Evolutionary conservation across 1,284 basidiomycete species (phyloP).

Genomic region (Trichosporon coremiiforme): DNA sequence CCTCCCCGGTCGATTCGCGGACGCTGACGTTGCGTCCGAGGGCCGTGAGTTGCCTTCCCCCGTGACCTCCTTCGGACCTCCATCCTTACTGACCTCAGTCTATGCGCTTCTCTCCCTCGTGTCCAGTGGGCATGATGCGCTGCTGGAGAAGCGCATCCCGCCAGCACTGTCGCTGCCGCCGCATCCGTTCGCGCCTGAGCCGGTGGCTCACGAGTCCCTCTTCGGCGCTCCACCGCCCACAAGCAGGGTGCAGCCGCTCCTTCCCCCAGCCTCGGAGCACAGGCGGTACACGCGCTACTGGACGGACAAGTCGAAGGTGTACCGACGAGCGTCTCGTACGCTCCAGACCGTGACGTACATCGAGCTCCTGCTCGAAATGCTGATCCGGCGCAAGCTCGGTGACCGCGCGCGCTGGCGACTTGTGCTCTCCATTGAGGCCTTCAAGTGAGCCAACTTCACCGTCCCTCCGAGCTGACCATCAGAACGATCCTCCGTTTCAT

Average conservation of each 20-base stretch:
- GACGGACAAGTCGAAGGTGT: slow-evolving; percentile 66
- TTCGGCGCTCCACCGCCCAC: slow-evolving; percentile 23
- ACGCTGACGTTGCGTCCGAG: slow-evolving; percentile 91
- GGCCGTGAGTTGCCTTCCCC: slow-evolving; percentile 66
- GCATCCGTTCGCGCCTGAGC: slow-evolving; percentile 60
- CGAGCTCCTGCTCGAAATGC: slow-evolving; percentile 84
- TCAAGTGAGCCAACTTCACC: slow-evolving; percentile 67
- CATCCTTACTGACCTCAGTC: slow-evolving; percentile 36
- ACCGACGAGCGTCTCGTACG: slow-evolving; percentile 72
- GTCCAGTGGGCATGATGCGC: slow-evolving; percentile 72
- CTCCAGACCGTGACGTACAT: slow-evolving; percentile 75
- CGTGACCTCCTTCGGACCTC: no score
- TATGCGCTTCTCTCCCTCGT: slow-evolving; percentile 53
- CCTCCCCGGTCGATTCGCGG: slow-evolving; percentile 91
- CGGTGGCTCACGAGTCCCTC: slow-evolving; percentile 50
- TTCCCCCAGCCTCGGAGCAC: slow-evolving; percentile 51
- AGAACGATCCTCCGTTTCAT: slow-evolving; percentile 73
- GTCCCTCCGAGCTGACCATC: slow-evolving; percentile 14
- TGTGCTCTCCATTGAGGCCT: slow-evolving; percentile 69
- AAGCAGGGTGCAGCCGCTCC: slow-evolving; percentile 35
- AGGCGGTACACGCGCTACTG: slow-evolving; percentile 74
- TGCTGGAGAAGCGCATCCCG: slow-evolving; percentile 68
- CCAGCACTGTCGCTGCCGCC: slow-evolving; percentile 67
- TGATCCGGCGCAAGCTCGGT: slow-evolving; percentile 64
- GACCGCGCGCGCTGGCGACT: slow-evolving; percentile 68